Evolutionary conservation across 108 stramenopile genomes (phyloP), one percentile per base, ranked within the genome.

Genomic region (Skeletonema potamos): DNA sequence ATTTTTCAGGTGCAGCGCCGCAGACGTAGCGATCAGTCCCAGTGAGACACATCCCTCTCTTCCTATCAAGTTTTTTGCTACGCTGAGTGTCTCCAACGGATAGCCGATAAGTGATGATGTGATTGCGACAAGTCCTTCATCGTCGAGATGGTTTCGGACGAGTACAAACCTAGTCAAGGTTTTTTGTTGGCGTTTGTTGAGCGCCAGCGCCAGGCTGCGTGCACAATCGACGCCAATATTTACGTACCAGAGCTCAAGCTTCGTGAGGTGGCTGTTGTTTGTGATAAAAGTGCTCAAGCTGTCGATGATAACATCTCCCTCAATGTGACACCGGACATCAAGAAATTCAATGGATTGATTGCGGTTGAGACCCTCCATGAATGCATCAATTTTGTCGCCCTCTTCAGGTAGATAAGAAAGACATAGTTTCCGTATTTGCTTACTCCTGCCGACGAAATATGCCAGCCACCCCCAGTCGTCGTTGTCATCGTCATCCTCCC

Each of bases 381-480:
- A 46, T 3, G 44, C 44, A 46, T 20, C 18, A 20, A 22, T 13
- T 6, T 46, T 3, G 18, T 46, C 4, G 1, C 2, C 44, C 0
- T 46, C 0, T 46, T 46, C 44, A 0, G 44, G 20, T 46, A 46
- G 44, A 17, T 17, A 46, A 3, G 2, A 20, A n/a, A 46, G 18
- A 46, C 6, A 6, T n/a, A 46, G 44, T 18, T 18, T 6, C 6
- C 18, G 44, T 46, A 46, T 18, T 17, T 46, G n/a, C 5, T 17
- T 9, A 57, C 1, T 55, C 54, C 55, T 64, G 26, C 63, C 63
- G 1, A 64, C 0, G 9, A 64, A 64, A 2, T 64, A 64, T 51
- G 51, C 63, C 5, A 64, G 54, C 63, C 63, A 64, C 4, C 63
- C 63, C 48, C 44, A 46, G 4, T 46, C 44, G 44, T 46, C 44